A percentile compares a stretch with the other conserved stretches of the same genome.
Evolutionary conservation across 1,139 yeast species (phyloP).

Genomic region (Kurtzmaniella quercitrusa): DNA sequence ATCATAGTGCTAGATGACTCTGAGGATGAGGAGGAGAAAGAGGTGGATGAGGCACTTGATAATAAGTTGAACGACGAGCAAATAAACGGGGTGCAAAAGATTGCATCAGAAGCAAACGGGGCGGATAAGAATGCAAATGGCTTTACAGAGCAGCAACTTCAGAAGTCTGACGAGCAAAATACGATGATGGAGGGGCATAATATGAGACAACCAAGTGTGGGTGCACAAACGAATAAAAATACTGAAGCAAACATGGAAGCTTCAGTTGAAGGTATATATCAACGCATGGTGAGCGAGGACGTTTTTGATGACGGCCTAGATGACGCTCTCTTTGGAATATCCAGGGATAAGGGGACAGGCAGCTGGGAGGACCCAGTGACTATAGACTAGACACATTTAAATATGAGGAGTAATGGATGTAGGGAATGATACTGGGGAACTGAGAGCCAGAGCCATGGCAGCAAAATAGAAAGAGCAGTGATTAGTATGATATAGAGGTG

Average conservation of each 20-base stretch:
- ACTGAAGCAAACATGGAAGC: neutral
- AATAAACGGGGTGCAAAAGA: constrained; percentile 4
- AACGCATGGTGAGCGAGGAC: constrained; percentile 9
- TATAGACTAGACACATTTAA: constrained; percentile 18
- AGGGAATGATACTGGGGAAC: neutral
- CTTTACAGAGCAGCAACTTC: too few relatives aligned
- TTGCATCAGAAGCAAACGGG: neutral
- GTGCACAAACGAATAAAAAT: too few relatives aligned
- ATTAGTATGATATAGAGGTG: too few relatives aligned
- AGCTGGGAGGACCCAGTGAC: constrained; percentile 40
- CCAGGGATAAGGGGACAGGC: constrained; percentile 21
- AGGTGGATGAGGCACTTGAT: neutral
- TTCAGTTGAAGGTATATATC: too few relatives aligned
- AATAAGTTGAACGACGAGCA: too few relatives aligned
- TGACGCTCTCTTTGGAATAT: constrained; percentile 13
- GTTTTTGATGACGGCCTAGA: constrained; percentile 22
- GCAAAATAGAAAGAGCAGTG: too few relatives aligned
- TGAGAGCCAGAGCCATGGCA: too few relatives aligned
- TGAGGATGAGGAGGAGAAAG: constrained; percentile 8
- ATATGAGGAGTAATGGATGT: too few relatives aligned
- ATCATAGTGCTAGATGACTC: constrained; percentile 8
- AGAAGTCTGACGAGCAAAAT: too few relatives aligned
- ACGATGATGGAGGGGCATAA: too few relatives aligned
- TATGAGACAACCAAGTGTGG: too few relatives aligned
- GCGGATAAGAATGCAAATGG: too few relatives aligned